phyloP scores from a whole-genome alignment of 2,329 filamentous ascomycete genomes.

The Apiospora malaysiana region DNA sequence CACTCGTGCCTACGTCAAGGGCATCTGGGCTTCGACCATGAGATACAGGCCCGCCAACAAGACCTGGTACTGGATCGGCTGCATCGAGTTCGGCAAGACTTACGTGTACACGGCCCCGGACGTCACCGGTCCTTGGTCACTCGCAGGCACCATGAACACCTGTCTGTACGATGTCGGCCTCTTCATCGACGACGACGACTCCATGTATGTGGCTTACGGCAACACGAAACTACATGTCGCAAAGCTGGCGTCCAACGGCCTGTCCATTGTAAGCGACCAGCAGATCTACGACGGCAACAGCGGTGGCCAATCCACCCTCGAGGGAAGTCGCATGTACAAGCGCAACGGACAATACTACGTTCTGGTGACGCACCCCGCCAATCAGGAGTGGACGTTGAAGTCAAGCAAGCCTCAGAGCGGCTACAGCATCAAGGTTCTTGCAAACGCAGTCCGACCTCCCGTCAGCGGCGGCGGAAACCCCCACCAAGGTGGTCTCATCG shows the following conservation, averaged over 20 bases:
- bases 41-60: conserved; percentile 55
- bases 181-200: conserved; percentile 64
- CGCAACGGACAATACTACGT: conserved; percentile 62
- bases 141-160: conserved; percentile 39
- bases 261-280: conserved; percentile 50
- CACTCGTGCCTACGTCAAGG: conserved; percentile 54
- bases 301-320: conserved; percentile 45
- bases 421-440: conserved; percentile 52
- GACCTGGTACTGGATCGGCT: conserved; percentile 64
- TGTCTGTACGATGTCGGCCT: conserved; percentile 66
- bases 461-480: conserved; percentile 52
- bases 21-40: conserved; percentile 62
- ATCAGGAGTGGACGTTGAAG: conserved; percentile 55
- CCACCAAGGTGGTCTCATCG: conserved; percentile 62
- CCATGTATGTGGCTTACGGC: conserved; percentile 63
- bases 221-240: conserved; percentile 55
- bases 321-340: conserved; percentile 63
- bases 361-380: conserved; percentile 52
- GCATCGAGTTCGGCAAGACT: conserved; percentile 54
- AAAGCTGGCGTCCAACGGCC: conserved; percentile 55
- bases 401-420: conserved; percentile 57
- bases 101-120: conserved; percentile 57
- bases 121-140: conserved; percentile 50
- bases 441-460: conserved; percentile 49
- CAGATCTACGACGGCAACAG: conserved; percentile 49